Conservation (phyloP, 768 basidiomycete species). For the Boletus bicolor region DNA sequence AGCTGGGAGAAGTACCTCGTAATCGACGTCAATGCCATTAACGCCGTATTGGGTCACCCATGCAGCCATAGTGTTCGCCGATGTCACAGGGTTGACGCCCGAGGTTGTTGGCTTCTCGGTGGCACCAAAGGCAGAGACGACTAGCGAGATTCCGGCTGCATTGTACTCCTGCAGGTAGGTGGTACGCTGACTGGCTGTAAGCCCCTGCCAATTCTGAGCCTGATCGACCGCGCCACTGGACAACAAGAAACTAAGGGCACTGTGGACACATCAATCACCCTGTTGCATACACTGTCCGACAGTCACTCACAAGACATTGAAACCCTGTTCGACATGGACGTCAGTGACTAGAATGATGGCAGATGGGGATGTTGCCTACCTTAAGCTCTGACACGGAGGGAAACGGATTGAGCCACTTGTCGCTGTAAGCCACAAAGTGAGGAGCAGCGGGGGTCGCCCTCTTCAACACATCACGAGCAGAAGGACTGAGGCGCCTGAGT, state of each 20-base stretch:
- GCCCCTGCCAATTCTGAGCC: conserved; percentile 43
- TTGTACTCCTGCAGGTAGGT: conserved; percentile 46
- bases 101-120: conserved; percentile 40
- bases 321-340: conserved; percentile 23
- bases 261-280: conserved; percentile 6
- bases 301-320: conserved; percentile 33
- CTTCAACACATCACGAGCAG: conserved; percentile 24
- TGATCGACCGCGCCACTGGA: conserved; percentile 42
- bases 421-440: conserved; percentile 44
- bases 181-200: conserved; percentile 38
- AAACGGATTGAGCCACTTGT: conserved; percentile 40
- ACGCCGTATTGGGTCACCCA: conserved; percentile 47
- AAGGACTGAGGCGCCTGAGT: conserved; percentile 18
- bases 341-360: neutral
- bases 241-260: conserved; percentile 42
- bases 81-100: conserved; percentile 36
- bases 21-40: conserved; percentile 55
- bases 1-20: conserved; percentile 33
- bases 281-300: neutral
- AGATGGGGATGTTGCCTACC: conserved; percentile 25
- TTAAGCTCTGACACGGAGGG: conserved; percentile 44
- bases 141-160: conserved; percentile 53
- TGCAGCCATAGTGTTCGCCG: conserved; percentile 42
- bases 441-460: conserved; percentile 41
- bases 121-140: conserved; percentile 55